phyloP scores from a whole-genome alignment of 1,139 yeast genomes.

The Saccharomyces hybrid region DNA sequence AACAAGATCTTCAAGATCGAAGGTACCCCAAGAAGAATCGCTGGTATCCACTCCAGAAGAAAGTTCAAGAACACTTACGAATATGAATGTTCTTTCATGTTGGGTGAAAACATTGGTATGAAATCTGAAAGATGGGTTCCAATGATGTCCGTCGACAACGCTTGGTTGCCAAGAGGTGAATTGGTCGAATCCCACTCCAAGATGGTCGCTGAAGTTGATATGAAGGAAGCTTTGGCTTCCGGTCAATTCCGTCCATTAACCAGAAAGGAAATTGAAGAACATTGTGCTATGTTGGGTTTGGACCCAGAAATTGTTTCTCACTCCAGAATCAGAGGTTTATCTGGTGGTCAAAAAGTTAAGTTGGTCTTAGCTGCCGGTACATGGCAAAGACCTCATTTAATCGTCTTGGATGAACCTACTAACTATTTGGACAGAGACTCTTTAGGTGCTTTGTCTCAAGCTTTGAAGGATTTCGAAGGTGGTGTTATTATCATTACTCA shows the following conservation, averaged over 20 bases:
- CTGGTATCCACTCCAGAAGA: conserved; percentile 93
- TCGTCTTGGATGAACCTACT: conserved; percentile 98
- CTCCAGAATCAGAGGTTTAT: conserved; percentile 99
- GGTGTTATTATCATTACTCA: conserved; percentile 99
- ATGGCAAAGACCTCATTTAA: conserved; percentile 99
- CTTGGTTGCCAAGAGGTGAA: conserved; percentile 99
- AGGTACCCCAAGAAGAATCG: conserved; percentile 96
- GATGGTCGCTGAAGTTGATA: conserved; percentile 99
- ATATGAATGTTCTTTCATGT: conserved; percentile 93
- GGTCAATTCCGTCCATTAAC: conserved; percentile 99
- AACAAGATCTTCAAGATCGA: conserved; percentile 98
- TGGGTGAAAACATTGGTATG: conserved; percentile 98
- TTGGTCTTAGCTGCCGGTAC: conserved; percentile 99
- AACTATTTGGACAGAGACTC: conserved; percentile 99
- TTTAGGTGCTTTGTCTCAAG: conserved; percentile 98
- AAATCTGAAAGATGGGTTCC: conserved; percentile 99
- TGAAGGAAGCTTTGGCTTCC: conserved; percentile 99
- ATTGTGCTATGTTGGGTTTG: conserved; percentile 97
- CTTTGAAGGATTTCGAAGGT: conserved; percentile 97
- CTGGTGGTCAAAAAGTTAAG: conserved; percentile 99
- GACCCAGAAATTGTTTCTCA: conserved; percentile 98
- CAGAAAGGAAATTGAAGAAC: conserved; percentile 98
- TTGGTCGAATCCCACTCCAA: conserved; percentile 96
- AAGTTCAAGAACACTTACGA: conserved; percentile 99
- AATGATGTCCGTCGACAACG: conserved; percentile 98